Conservation (phyloP, 805 yeast species). For the Gaillardinia entomophila region DNA sequence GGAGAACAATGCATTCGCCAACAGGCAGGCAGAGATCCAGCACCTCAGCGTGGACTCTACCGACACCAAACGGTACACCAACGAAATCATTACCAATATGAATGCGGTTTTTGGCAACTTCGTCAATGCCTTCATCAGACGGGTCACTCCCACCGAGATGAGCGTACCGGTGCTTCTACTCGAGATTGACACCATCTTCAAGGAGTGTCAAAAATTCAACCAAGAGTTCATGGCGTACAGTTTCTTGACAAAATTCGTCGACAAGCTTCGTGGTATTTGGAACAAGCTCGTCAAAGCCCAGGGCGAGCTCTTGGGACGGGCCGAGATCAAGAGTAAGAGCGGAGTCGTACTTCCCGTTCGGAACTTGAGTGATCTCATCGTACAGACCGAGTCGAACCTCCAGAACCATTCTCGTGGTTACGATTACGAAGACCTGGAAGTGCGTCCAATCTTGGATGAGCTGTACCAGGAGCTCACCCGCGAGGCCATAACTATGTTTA, state of each 20-base stretch:
- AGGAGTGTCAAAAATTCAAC: conserved; percentile 37
- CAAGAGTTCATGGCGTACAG: conserved; percentile 58
- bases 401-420: conserved; percentile 10
- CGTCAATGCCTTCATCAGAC: conserved; percentile 28
- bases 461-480: conserved; percentile 29
- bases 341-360: conserved; percentile 30
- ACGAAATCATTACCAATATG: conserved; percentile 41
- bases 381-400: conserved; percentile 27
- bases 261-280: conserved; percentile 54
- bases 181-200: conserved; percentile 20
- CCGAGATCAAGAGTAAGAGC: conserved; percentile 30
- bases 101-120: conserved; percentile 41
- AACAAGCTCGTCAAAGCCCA: conserved; percentile 52
- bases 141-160: conserved; percentile 30
- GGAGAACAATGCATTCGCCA: conserved; percentile 17
- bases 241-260: conserved; percentile 45
- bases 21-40: conserved; percentile 24
- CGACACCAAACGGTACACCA: conserved; percentile 38
- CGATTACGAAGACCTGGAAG: conserved; percentile 9
- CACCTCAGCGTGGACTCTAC: conserved; percentile 18
- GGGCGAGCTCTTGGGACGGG: conserved; percentile 30
- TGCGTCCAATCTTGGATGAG: conserved; percentile 18
- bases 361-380: conserved; percentile 27
- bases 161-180: conserved; percentile 28
- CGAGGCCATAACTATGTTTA: conserved; percentile 28